phyloP scores from a whole-genome alignment of 257 asterid species.

The Solanum peruvianum region DNA sequence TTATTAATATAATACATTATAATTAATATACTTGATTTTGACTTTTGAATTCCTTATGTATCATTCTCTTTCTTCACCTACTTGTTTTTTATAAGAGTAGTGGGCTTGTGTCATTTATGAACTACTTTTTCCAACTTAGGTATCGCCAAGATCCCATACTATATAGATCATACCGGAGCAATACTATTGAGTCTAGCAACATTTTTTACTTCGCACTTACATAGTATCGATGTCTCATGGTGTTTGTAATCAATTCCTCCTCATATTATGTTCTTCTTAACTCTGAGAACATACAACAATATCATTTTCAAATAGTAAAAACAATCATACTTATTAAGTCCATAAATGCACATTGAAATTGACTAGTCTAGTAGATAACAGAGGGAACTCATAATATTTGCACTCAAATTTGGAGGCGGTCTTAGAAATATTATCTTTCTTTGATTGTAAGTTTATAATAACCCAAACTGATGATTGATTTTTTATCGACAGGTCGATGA shows the following conservation, averaged over 20 bases:
- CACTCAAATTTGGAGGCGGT: not conserved
- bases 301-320: too few species aligned
- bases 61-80: too few species aligned
- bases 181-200: not conserved
- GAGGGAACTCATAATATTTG: not conserved
- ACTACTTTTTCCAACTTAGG: not conserved
- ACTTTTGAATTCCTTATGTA: too few species aligned
- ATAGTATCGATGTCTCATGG: not conserved
- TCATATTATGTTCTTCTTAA: too few species aligned
- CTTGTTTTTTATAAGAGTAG: not conserved
- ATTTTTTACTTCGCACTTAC: not conserved
- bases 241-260: not conserved
- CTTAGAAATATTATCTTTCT: not conserved
- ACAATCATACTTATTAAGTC: not conserved
- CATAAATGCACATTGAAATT: not conserved
- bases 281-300: not conserved
- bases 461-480: not conserved
- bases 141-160: not conserved
- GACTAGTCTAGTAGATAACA: not conserved
- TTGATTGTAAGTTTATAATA: not conserved
- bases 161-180: not conserved
- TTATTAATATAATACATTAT: too few species aligned
- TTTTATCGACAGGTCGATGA: not conserved
- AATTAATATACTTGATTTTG: too few species aligned
- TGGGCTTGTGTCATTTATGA: not conserved